phyloP scores from a whole-genome alignment of 1,284 basidiomycete species.

The Puccinia sorghi region DNA sequence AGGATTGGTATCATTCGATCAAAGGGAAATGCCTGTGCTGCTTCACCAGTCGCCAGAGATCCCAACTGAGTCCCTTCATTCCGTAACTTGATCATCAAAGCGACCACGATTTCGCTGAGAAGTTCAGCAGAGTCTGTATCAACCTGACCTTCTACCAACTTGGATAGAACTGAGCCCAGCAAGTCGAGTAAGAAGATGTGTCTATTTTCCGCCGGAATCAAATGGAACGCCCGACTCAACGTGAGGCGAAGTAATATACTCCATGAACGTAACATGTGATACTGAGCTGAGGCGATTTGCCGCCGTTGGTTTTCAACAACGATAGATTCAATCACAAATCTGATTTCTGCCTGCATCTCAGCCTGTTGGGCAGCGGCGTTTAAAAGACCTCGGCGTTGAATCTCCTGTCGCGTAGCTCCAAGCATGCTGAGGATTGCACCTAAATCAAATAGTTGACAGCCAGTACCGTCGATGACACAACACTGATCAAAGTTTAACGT shows the following conservation, averaged over 20 bases:
- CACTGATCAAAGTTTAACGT: constrained; percentile 47
- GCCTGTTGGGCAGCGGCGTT: constrained; percentile 68
- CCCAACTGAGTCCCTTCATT: constrained; percentile 43
- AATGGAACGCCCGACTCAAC: constrained; percentile 77
- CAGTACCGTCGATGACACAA: constrained; percentile 35
- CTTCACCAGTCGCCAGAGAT: constrained; percentile 45
- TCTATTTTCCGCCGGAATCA: constrained; percentile 73
- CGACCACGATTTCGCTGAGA: constrained; percentile 47
- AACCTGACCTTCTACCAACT: constrained; percentile 63
- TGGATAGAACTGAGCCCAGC: constrained; percentile 67
- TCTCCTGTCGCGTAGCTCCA: constrained; percentile 64
- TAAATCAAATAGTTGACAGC: constrained; percentile 49
- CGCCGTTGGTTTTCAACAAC: constrained; percentile 82
- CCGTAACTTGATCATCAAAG: constrained; percentile 48
- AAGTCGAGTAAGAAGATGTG: constrained; percentile 86
- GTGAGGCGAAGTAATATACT: constrained; percentile 76
- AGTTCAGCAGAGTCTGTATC: constrained; percentile 67
- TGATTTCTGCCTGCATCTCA: constrained; percentile 69
- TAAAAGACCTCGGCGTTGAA: constrained; percentile 71
- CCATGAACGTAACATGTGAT: constrained; percentile 76
- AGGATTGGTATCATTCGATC: constrained; percentile 45
- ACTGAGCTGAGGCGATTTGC: constrained; percentile 72
- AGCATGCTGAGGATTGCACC: constrained; percentile 62
- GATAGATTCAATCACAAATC: constrained; percentile 76
- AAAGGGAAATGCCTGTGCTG: constrained; percentile 47